Base-by-base conservation (phyloP, 2,329 filamentous ascomycete genomes). In the Ophiosphaerella narmari region DNA sequence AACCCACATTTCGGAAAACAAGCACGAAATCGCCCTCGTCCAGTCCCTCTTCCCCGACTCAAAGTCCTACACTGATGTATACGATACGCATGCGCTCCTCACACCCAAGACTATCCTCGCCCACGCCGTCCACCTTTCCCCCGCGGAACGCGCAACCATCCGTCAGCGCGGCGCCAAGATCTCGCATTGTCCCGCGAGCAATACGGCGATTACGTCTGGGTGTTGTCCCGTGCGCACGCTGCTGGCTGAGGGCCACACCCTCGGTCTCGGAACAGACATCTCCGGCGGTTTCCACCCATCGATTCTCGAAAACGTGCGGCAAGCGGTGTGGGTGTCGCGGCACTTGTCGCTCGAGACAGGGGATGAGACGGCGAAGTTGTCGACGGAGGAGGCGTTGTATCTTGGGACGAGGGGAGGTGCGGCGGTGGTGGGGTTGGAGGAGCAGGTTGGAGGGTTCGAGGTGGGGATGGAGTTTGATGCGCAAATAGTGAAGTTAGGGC, bases 261-360 rank as follows among this genome's bases (percentile, higher is more conserved):
- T 97, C 5, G 93, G 94, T 0, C 76, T 99, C 0, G 94, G 94
- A 0, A 97, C 93, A 0, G 94, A 99, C 71, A 86, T 97, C 50
- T 89, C 85, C 62, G 94, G 93, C 2, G 94, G 94, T 0, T 97
- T 93, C 70, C 89, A 86, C 47, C 82, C 90, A 0, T 90, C 85
- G 53, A 83, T 97, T 8, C 81, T 97, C 0, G 89, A 94, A 59
- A 86, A 90, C n/a, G 90, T 87, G 37, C 77, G 92, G 12, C 89
- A 94, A 66, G 91, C 93, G 0, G 82, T 86, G 43, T 81, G 96
- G 54, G 90, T 93, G 1, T 90, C 86, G 57, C 78, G 92, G 26
- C 85, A 88, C 78, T 76, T 89, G 39, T 82, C 87, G 21, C 83
- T 90, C 79, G 70, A 74, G 6, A 56, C 54, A 0, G 42, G 40